These are phyloP conservation scores for Colletotrichum graminicola DNA, from an alignment of 2,329 filamentous ascomycete genomes.

Conservation along the genomic window DNA sequence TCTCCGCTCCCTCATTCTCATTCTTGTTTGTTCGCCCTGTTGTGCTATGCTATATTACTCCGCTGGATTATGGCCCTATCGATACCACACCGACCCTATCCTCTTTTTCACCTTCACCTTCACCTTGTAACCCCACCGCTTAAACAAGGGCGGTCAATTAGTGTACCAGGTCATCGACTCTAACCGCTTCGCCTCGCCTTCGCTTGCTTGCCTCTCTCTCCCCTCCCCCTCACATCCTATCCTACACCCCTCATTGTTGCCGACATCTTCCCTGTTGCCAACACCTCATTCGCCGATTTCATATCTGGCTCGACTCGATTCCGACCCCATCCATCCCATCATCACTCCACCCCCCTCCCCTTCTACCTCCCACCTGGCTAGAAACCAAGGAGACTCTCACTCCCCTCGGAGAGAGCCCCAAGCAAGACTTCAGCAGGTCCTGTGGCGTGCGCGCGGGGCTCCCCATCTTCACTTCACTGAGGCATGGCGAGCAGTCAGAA, in stretches of 20 bases:
- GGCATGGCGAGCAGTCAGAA: constrained; percentile 28
- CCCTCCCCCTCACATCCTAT: background rate
- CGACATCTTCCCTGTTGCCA: constrained; percentile 40
- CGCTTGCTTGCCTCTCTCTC: constrained; percentile 17
- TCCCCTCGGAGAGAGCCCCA: background rate
- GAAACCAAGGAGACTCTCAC: background rate
- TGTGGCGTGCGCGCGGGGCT: constrained; percentile 37
- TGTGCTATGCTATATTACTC: too few species aligned
- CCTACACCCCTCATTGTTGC: constrained; percentile 26
- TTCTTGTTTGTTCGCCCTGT: constrained; percentile 3
- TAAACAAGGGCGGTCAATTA: constrained; percentile 12
- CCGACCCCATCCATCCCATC: constrained; percentile 15
- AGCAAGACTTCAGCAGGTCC: background rate
- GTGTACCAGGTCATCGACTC: constrained; percentile 18
- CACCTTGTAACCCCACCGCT: background rate
- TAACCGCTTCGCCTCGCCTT: constrained; percentile 16
- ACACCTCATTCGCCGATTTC: constrained; percentile 31
- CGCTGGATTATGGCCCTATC: background rate
- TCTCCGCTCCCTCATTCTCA: background rate
- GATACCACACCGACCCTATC: background rate
- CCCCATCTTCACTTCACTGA: constrained; percentile 33
- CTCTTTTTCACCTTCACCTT: background rate
- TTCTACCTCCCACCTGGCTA: constrained; percentile 24
- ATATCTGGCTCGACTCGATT: constrained; percentile 7
- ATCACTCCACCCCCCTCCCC: background rate